A percentile compares a stretch with the other conserved stretches of the same genome.
phyloP scores from a whole-genome alignment of 805 yeast species.

The Candida vaughaniae region DNA sequence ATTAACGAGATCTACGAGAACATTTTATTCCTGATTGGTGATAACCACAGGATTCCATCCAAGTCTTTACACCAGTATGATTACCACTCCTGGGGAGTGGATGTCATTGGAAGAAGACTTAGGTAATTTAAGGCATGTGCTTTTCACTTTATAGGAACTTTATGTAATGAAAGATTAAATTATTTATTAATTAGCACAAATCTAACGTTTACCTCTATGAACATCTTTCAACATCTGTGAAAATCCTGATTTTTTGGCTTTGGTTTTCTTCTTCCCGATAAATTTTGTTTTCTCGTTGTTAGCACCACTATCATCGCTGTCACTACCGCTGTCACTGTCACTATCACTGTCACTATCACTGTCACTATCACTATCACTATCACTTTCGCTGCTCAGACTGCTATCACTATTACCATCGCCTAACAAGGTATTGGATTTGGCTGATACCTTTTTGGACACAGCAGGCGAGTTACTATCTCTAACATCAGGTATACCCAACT shows the following conservation, averaged over 20 bases:
- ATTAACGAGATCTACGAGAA: conserved; percentile 29
- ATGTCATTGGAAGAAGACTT: conserved; percentile 33
- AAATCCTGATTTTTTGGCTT: conserved; percentile 26
- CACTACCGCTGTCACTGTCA: conserved; percentile 4
- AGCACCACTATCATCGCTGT: too few species aligned
- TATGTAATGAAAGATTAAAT: conserved; percentile 6
- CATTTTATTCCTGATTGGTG: conserved; percentile 28
- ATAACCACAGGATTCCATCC: conserved; percentile 14
- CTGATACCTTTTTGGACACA: too few species aligned
- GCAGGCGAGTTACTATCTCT: conserved; percentile 36
- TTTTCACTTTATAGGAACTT: not conserved
- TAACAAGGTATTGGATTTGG: not conserved
- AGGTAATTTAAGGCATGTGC: conserved; percentile 4
- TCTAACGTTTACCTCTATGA: conserved; percentile 2
- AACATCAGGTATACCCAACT: conserved; percentile 70
- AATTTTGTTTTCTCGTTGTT: conserved; percentile 2
- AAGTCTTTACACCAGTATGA: conserved; percentile 12
- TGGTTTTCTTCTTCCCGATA: conserved; percentile 7
- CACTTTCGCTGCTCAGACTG: conserved; percentile 13
- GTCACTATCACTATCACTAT: conserved; percentile 9
- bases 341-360: conserved; percentile 9
- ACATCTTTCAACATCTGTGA: conserved; percentile 31
- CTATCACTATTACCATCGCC: conserved; percentile 9
- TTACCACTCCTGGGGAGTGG: conserved; percentile 22
- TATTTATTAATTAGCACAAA: not conserved